Percentiles rank a stretch among this genome's conserved stretches.
phyloP scores from a whole-genome alignment of 306 rosid genomes.

The Lathyrus sativus region DNA sequence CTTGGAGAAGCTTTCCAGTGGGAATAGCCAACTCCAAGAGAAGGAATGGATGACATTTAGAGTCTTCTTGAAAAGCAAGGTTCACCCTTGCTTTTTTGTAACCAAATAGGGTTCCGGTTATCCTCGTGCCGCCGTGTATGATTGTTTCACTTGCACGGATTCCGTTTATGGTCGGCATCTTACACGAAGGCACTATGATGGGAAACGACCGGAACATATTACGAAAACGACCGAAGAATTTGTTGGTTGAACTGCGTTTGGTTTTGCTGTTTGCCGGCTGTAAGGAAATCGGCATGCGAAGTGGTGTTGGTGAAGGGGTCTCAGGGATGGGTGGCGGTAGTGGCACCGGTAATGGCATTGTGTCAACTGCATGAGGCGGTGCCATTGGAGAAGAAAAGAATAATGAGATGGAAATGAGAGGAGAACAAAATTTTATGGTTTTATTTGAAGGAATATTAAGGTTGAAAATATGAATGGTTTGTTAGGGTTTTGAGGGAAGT shows the following conservation, averaged over 20 bases:
- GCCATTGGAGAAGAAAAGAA: conserved; percentile 34
- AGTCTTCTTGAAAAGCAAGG: conserved; percentile 72
- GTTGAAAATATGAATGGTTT: conserved; percentile 14
- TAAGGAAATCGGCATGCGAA: conserved; percentile 44
- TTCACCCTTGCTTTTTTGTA: conserved; percentile 59
- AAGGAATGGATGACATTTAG: conserved; percentile 59
- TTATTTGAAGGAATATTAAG: conserved; percentile 21
- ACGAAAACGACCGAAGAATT: conserved; percentile 47
- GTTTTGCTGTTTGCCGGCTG: conserved; percentile 62
- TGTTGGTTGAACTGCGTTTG: conserved; percentile 43
- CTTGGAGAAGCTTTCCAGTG: conserved; percentile 66
- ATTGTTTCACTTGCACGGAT: conserved; percentile 38
- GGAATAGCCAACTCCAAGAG: conserved; percentile 71
- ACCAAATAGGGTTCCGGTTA: conserved; percentile 84
- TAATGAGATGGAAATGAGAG: background rate
- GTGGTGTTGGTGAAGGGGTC: background rate
- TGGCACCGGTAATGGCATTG: background rate
- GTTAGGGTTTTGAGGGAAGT: background rate
- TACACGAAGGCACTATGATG: conserved; percentile 68
- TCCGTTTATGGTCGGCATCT: conserved; percentile 41
- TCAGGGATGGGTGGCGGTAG: background rate
- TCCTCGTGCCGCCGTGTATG: conserved; percentile 59
- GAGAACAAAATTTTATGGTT: background rate
- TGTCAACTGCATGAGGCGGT: background rate
- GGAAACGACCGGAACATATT: conserved; percentile 69